Percentiles rank a stretch among this genome's conserved stretches.
These are phyloP conservation scores for Candida pseudoviswanathii DNA, from an alignment of 1,139 yeast species.

Conservation along the genomic window DNA sequence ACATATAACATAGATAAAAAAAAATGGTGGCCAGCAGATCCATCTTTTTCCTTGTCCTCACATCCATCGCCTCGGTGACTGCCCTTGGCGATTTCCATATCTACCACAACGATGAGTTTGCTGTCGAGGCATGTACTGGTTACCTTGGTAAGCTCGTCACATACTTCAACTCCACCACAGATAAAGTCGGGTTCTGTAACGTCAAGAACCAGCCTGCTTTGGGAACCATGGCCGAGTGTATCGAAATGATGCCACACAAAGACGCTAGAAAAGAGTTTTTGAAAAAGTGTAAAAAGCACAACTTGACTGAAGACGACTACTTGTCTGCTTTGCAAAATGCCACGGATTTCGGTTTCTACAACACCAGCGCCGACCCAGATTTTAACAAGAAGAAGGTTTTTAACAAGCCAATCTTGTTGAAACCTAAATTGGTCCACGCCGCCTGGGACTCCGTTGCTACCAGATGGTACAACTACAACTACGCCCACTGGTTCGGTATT, in stretches of 20 bases:
- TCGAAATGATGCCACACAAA: conserved; percentile 26
- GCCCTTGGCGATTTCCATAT: conserved; percentile 9
- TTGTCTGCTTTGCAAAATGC: conserved; percentile 41
- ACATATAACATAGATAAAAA: neutral
- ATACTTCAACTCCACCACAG: conserved; percentile 21
- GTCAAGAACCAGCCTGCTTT: conserved; percentile 38
- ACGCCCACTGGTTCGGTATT: conserved; percentile 52
- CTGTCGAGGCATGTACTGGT: conserved; percentile 30
- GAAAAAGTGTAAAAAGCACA: conserved; percentile 24
- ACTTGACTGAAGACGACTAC: conserved; percentile 31
- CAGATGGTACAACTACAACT: conserved; percentile 43
- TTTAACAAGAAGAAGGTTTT: conserved; percentile 30
- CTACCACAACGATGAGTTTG: conserved; percentile 20
- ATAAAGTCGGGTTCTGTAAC: conserved; percentile 35
- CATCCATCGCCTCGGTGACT: conserved; percentile 3
- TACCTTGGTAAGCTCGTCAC: conserved; percentile 28
- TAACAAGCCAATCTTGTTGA: conserved; percentile 31
- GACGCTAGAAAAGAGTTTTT: conserved; percentile 30
- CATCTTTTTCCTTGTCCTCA: neutral
- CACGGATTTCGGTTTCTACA: conserved; percentile 28
- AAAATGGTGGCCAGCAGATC: conserved; percentile 2
- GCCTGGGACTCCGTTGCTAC: conserved; percentile 42
- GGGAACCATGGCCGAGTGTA: conserved; percentile 42
- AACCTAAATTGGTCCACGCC: conserved; percentile 24
- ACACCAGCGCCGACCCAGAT: conserved; percentile 27